A percentile compares a stretch with the other conserved stretches of the same genome.
phyloP scores from a whole-genome alignment of 1,284 basidiomycete species.

The Apiotrichum akiyoshidainum region DNA sequence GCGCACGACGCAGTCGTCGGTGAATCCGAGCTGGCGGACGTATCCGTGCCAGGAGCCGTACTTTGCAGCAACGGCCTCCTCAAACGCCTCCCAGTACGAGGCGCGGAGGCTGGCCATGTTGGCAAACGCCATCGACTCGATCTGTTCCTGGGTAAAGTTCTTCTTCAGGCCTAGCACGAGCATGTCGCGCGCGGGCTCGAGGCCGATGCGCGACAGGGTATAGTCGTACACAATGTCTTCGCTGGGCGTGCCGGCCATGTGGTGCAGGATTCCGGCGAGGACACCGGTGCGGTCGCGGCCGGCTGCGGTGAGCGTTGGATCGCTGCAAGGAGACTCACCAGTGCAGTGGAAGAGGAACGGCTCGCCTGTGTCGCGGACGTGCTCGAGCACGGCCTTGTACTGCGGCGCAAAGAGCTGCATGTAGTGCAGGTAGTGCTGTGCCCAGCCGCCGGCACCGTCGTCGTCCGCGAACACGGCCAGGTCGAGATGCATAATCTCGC shows the following conservation, averaged over 20 bases:
- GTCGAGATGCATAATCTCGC: background rate
- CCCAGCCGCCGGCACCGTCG: conserved; percentile 16
- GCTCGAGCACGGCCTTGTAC: conserved; percentile 14
- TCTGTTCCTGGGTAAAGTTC: conserved; percentile 1
- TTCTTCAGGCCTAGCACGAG: conserved; percentile 4
- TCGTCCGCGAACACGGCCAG: conserved; percentile 9
- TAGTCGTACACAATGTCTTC: conserved; percentile 13
- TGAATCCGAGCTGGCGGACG: conserved; percentile 10
- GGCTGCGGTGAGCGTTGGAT: background rate
- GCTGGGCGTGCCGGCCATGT: conserved; percentile 12
- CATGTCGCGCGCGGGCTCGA: conserved; percentile 17
- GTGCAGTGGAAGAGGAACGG: conserved; percentile 22
- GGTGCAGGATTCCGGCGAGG: conserved; percentile 14
- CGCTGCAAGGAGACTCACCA: conserved; percentile 2
- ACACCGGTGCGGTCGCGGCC: conserved; percentile 22
- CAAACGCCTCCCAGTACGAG: conserved; percentile 5
- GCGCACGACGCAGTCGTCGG: conserved; percentile 5
- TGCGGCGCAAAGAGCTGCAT: conserved; percentile 4
- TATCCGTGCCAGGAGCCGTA: conserved; percentile 20
- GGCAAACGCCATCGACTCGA: conserved; percentile 6
- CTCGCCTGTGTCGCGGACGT: conserved; percentile 10
- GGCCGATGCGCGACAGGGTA: conserved; percentile 19
- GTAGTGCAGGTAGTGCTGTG: conserved; percentile 7
- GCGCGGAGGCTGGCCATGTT: conserved; percentile 13
- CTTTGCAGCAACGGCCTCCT: conserved; percentile 1